These are phyloP conservation scores for Tricholoma saponaceum DNA, from an alignment of 768 basidiomycete genomes.

Conservation along the genomic window DNA sequence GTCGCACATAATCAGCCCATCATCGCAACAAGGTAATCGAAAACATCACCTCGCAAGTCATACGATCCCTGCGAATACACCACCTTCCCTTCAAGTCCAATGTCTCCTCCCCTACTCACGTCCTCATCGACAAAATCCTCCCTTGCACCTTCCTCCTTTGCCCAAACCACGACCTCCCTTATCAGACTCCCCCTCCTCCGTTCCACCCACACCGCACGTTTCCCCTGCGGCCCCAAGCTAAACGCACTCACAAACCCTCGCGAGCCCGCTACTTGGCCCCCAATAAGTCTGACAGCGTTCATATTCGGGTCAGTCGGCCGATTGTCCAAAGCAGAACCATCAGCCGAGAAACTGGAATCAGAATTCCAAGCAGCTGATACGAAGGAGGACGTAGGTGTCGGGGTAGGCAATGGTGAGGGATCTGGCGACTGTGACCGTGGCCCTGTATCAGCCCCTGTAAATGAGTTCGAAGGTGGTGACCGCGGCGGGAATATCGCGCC, in stretches of 20 bases:
- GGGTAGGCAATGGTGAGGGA: conserved; percentile 12
- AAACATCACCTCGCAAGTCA: conserved; percentile 34
- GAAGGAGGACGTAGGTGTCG: conserved; percentile 6
- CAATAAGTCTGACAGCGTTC: neutral
- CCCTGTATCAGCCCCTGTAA: neutral
- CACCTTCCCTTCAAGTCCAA: conserved; percentile 24
- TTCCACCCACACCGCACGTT: conserved; percentile 55
- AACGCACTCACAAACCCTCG: conserved; percentile 50
- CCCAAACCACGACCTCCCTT: conserved; percentile 45
- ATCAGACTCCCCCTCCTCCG: conserved; percentile 36
- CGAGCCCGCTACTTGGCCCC: conserved; percentile 10
- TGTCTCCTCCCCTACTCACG: neutral
- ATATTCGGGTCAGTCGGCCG: neutral
- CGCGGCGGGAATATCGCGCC: conserved; percentile 7
- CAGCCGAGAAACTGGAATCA: neutral
- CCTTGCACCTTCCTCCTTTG: conserved; percentile 5
- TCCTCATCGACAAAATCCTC: conserved; percentile 5
- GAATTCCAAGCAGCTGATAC: neutral
- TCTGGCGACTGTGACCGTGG: conserved; percentile 3
- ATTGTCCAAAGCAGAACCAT: neutral
- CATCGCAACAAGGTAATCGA: neutral
- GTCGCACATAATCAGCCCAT: neutral
- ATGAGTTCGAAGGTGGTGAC: neutral
- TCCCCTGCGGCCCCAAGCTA: conserved; percentile 43
- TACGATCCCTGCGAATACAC: conserved; percentile 31